These are phyloP conservation scores for Myrmaecium sp. DNA, from an alignment of 2,329 filamentous ascomycete genomes.

Conservation along the genomic window DNA sequence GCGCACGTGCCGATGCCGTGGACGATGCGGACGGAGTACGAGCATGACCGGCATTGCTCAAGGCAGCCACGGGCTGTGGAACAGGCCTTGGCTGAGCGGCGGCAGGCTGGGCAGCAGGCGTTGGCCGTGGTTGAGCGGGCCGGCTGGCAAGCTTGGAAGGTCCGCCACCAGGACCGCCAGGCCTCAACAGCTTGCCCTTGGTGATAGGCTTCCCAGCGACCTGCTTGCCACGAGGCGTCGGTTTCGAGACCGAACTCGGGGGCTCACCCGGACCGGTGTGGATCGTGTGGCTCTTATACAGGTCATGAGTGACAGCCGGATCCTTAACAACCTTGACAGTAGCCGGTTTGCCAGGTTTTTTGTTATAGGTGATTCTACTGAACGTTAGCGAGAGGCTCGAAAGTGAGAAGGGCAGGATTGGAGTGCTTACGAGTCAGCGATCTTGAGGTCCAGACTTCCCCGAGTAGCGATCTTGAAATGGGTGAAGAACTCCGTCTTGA, in stretches of 20 bases:
- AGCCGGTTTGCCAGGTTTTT: slow-evolving; percentile 89
- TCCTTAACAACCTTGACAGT: slow-evolving; percentile 84
- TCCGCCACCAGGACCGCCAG: slow-evolving; percentile 68
- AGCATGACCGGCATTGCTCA: slow-evolving; percentile 27
- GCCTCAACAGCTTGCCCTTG: slow-evolving; percentile 79
- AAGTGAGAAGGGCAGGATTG: not conserved
- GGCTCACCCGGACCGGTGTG: slow-evolving; percentile 77
- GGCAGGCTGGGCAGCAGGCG: slow-evolving; percentile 5
- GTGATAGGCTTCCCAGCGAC: slow-evolving; percentile 82
- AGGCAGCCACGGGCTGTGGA: slow-evolving; percentile 38
- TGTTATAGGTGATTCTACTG: slow-evolving; percentile 70
- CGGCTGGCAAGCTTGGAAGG: slow-evolving; percentile 52
- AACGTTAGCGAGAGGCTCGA: slow-evolving; percentile 10
- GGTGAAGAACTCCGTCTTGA: slow-evolving; percentile 96
- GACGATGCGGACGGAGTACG: slow-evolving; percentile 23
- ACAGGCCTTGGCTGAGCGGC: slow-evolving; percentile 26
- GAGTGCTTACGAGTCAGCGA: slow-evolving; percentile 46
- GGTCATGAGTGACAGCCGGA: slow-evolving; percentile 53
- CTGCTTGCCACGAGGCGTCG: slow-evolving; percentile 75
- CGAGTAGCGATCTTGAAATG: slow-evolving; percentile 70
- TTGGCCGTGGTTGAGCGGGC: slow-evolving; percentile 23
- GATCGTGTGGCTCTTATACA: slow-evolving; percentile 85
- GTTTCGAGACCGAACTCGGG: slow-evolving; percentile 63
- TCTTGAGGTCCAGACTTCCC: slow-evolving; percentile 64
- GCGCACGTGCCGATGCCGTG: slow-evolving; percentile 28